Evolutionary conservation across 1,284 basidiomycete genomes (phyloP).

Genomic region (Cryptococcus sp.): DNA sequence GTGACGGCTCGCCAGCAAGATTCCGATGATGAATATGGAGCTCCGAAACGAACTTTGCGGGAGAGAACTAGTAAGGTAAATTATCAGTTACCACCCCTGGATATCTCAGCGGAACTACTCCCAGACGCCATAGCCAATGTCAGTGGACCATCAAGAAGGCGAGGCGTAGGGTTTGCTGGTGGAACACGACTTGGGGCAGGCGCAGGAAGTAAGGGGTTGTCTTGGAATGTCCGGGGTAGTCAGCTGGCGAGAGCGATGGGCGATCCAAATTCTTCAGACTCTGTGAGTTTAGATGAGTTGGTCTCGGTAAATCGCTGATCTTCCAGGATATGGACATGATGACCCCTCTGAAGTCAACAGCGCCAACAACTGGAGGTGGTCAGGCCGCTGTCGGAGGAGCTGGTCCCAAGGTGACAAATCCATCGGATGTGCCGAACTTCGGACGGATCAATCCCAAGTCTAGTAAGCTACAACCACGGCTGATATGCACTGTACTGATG

Average conservation of each 20-base stretch:
- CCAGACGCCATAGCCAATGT: constrained; percentile 26
- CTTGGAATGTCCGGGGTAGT: constrained; percentile 29
- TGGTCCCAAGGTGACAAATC: constrained; percentile 56
- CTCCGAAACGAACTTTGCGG: constrained; percentile 30
- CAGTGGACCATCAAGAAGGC: constrained; percentile 23
- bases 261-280: constrained; percentile 41
- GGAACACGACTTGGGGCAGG: constrained; percentile 29
- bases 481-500: constrained; percentile 3
- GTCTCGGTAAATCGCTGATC: background rate
- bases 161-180: constrained; percentile 24
- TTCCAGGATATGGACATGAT: background rate
- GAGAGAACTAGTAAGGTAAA: constrained; percentile 40
- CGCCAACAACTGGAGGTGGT: constrained; percentile 1
- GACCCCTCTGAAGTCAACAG: constrained; percentile 10
- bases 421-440: constrained; percentile 44
- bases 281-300: constrained; percentile 18
- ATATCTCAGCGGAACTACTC: constrained; percentile 29
- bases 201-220: constrained; percentile 20
- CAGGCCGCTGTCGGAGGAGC: constrained; percentile 25
- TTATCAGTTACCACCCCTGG: constrained; percentile 43
- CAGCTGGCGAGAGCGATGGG: constrained; percentile 40
- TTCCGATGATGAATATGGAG: constrained; percentile 29
- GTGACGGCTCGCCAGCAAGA: constrained; percentile 3
- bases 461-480: constrained; percentile 11
- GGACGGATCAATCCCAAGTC: constrained; percentile 46